phyloP scores from a whole-genome alignment of 1,284 basidiomycete genomes.

The Apiotrichum domesticum region DNA sequence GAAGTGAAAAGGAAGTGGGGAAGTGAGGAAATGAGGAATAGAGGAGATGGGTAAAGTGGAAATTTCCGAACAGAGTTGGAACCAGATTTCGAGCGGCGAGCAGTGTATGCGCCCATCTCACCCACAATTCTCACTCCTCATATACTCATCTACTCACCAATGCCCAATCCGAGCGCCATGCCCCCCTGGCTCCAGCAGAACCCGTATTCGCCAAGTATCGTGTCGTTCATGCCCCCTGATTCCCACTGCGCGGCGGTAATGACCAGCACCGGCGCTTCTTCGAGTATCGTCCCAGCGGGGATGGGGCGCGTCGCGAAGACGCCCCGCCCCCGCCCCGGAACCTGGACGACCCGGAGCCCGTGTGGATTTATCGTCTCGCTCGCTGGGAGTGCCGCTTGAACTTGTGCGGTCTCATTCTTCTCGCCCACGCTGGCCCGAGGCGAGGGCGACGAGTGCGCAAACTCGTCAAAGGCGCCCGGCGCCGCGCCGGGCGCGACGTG shows the following conservation, averaged over 20 bases:
- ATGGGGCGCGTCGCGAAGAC: conserved; percentile 55
- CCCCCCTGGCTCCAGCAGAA: conserved; percentile 72
- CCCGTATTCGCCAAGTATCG: conserved; percentile 73
- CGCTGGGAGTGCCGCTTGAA: neutral
- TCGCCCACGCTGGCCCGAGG: too few relatives aligned
- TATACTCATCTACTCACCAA: conserved; percentile 55
- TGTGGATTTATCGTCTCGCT: conserved; percentile 38
- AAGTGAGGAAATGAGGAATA: too few relatives aligned
- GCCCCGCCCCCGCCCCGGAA: conserved; percentile 37
- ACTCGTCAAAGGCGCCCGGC: too few relatives aligned
- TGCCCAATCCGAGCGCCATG: conserved; percentile 80
- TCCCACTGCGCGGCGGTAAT: conserved; percentile 68
- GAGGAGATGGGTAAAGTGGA: too few relatives aligned
- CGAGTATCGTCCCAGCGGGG: conserved; percentile 61
- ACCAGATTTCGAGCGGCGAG: neutral
- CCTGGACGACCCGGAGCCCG: conserved; percentile 29
- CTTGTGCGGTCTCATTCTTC: too few relatives aligned
- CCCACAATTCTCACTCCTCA: too few relatives aligned
- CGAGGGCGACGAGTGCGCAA: too few relatives aligned
- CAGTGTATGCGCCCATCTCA: neutral
- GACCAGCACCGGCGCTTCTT: conserved; percentile 80
- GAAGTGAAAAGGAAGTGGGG: neutral
- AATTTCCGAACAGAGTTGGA: too few relatives aligned
- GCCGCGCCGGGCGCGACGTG: too few relatives aligned
- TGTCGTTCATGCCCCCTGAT: conserved; percentile 55